Percentiles rank a stretch among this genome's conserved stretches.
Conservation (phyloP, 805 yeast genomes). For the Candida peoriensis region DNA sequence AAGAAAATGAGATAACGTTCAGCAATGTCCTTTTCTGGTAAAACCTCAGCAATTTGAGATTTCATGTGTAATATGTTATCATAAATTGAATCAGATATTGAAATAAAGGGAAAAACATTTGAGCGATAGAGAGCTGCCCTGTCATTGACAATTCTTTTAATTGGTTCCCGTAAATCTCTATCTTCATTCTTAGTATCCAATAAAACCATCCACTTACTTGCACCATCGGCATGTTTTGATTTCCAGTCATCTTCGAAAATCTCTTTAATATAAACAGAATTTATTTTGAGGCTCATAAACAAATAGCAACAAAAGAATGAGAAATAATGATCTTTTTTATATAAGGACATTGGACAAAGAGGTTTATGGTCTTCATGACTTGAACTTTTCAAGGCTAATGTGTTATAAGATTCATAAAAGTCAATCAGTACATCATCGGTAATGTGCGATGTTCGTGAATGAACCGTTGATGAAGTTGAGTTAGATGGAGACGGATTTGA, state of each 20-base stretch:
- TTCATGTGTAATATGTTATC: slow-evolving; percentile 26
- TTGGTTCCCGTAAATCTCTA: slow-evolving; percentile 5
- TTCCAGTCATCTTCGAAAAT: slow-evolving; percentile 9
- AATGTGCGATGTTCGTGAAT: not conserved
- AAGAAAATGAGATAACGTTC: slow-evolving; percentile 37
- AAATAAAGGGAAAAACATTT: slow-evolving; percentile 9
- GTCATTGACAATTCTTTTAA: slow-evolving; percentile 8
- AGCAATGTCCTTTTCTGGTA: slow-evolving; percentile 33
- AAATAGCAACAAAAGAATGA: slow-evolving; percentile 14
- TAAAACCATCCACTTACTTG: slow-evolving; percentile 17
- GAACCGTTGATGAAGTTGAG: slow-evolving; percentile 21
- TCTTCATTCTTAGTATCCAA: slow-evolving; percentile 13
- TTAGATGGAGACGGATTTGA: slow-evolving; percentile 17
- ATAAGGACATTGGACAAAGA: slow-evolving; percentile 9
- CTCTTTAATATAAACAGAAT: slow-evolving; percentile 3
- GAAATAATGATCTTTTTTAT: slow-evolving; percentile 16
- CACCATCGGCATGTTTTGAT: slow-evolving; percentile 13
- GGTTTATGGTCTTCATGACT: slow-evolving; percentile 22
- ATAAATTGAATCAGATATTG: slow-evolving; percentile 6
- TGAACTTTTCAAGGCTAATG: slow-evolving; percentile 13
- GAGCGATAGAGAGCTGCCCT: slow-evolving; percentile 3
- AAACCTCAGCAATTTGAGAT: slow-evolving; percentile 26
- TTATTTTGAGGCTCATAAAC: slow-evolving; percentile 9
- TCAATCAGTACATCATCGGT: slow-evolving; percentile 5
- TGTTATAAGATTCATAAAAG: slow-evolving; percentile 13